Evolutionary conservation across 805 yeast genomes (phyloP).

Genomic region (Wickerhamomyces ciferrii): DNA sequence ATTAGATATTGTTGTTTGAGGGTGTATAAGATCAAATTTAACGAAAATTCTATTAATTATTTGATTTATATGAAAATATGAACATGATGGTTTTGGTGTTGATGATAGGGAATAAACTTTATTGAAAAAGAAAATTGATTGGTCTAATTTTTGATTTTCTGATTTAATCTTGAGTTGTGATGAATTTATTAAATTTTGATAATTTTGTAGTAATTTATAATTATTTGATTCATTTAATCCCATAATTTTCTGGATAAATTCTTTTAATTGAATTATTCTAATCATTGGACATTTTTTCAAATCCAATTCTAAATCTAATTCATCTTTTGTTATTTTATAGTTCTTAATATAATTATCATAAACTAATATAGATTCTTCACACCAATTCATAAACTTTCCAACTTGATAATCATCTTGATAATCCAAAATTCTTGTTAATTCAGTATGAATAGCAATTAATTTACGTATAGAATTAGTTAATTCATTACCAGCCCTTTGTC

Average conservation of each 20-base stretch:
- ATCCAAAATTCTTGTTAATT: constrained; percentile 3
- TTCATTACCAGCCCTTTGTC: neutral
- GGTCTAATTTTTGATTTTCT: no score
- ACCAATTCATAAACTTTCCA: constrained; percentile 4
- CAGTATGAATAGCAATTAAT: constrained; percentile 13
- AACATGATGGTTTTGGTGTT: no score
- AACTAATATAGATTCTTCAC: neutral
- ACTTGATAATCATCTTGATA: constrained; percentile 1
- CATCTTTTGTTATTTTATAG: constrained; percentile 3
- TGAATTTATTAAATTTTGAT: no score
- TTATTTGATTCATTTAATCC: neutral
- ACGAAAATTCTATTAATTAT: no score
- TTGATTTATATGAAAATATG: no score
- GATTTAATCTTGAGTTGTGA: neutral
- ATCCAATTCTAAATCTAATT: constrained; percentile 6
- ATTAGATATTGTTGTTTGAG: no score
- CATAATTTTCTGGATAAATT: neutral
- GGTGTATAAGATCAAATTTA: constrained; percentile 15
- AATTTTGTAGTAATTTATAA: no score
- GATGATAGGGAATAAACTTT: no score
- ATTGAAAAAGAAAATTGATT: no score
- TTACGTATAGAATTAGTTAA: constrained; percentile 7
- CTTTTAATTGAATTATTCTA: constrained; percentile 5
- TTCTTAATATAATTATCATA: constrained; percentile 5
- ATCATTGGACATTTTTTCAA: constrained; percentile 6